Evolutionary conservation across 2,329 filamentous ascomycete species (phyloP), one percentile per base, ranked within the genome.

Genomic region (Alternaria arbusti): DNA sequence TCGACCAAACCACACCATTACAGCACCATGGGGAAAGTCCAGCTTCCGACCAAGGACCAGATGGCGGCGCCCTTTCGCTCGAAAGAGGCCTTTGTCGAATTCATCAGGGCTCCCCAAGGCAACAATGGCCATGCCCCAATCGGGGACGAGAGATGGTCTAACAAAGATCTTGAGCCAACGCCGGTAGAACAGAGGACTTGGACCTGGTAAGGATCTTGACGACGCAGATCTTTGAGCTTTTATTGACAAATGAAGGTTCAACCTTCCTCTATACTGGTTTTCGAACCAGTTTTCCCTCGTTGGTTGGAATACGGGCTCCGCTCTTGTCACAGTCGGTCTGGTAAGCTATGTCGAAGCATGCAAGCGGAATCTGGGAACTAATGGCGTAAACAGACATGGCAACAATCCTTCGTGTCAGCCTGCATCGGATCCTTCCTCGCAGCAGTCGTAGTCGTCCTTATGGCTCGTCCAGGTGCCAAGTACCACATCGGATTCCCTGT

Each of bases 161-260:
- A 74, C 44, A 72, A 70, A 61, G 71, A 74, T 61, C 65, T 74
- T 13, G 69, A 72, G 44, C 71, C 71, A 23, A 72, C 71, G 6
- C 63, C 67, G 17, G 61, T 68, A 4, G 64, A 71, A 30, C 63
- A 73, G 23, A 65, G 70, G 30, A 74, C 69, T 5, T 73, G 72
- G 71, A 72, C 71, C n/a, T 73, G 71, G 71, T 67, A 30, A 52
- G 57, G 11, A 8, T 7, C 7, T 22, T 26, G 6, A n/a, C 7
- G 11, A 4, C 3, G 9, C 9, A n/a, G 6, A 6, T 17, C 5
- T 10, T 20, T 15, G n/a, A 36, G 6, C 4, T 17, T 6, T 43
- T 15, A 20, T 32, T 55, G 12, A 63, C 10, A 4, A 8, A 17
- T 3, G 5, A 30, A 68, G 63, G 63, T 72, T 71, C 12, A 71